Conservation (phyloP, 495 filamentous ascomycete genomes). For the Neurospora cerealis region DNA sequence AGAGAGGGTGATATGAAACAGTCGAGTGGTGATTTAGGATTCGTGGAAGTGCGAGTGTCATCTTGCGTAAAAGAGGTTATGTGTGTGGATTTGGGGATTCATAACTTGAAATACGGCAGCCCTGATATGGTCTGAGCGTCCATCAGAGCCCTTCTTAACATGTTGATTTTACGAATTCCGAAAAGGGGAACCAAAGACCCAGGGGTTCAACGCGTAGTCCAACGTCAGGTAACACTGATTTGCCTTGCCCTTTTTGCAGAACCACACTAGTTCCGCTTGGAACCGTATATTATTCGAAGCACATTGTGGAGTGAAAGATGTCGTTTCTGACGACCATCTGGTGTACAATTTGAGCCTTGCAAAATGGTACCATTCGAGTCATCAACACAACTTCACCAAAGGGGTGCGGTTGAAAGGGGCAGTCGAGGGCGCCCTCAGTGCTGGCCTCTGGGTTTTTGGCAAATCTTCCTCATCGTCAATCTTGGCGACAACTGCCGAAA, state of each 20-base stretch:
- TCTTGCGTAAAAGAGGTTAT: neutral
- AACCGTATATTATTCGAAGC: neutral
- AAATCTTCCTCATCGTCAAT: neutral
- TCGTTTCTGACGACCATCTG: neutral
- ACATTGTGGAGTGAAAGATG: neutral
- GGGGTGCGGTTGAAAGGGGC: neutral
- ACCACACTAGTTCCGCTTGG: neutral
- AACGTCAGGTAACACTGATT: neutral
- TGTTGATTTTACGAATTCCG: neutral
- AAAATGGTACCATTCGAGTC: neutral
- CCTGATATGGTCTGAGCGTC: neutral
- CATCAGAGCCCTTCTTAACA: neutral
- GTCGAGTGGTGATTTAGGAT: neutral
- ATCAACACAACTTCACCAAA: neutral
- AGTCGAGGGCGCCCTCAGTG: neutral
- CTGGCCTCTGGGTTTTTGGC: neutral
- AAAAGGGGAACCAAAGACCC: neutral
- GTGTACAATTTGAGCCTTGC: neutral
- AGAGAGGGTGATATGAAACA: neutral
- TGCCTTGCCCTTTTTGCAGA: neutral
- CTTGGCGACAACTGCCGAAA: neutral
- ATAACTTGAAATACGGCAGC: neutral
- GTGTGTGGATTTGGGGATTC: neutral
- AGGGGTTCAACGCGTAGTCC: neutral
- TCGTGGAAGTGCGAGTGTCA: neutral